Percentiles rank a stretch among this genome's conserved stretches.
Evolutionary conservation across 208 protist species (phyloP).

Genomic region (Trichomonas vaginalis): DNA sequence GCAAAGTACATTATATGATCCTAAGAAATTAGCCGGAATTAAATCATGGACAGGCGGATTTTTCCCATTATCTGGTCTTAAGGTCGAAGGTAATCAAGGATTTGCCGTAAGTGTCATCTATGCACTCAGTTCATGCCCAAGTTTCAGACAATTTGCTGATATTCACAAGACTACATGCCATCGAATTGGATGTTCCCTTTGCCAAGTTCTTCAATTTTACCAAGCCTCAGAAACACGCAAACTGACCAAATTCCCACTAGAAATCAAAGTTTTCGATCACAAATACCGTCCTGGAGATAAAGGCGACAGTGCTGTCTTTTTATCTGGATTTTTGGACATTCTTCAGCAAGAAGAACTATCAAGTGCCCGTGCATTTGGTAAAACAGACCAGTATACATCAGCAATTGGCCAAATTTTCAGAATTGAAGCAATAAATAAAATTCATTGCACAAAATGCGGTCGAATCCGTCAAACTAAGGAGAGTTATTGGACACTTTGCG

Average conservation of each 20-base stretch:
- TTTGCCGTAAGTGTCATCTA: background rate
- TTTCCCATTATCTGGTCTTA: background rate
- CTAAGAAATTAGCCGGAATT: background rate
- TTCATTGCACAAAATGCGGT: background rate
- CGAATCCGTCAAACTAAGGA: background rate
- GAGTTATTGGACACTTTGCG: background rate
- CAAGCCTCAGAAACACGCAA: background rate
- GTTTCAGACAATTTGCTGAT: background rate
- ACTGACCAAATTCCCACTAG: background rate
- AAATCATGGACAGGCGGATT: background rate
- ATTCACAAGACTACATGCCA: background rate
- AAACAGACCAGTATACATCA: background rate
- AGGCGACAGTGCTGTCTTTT: background rate
- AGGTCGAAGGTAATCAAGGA: background rate
- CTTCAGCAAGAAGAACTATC: background rate
- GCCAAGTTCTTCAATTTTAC: background rate
- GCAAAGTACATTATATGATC: background rate
- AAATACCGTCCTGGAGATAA: background rate
- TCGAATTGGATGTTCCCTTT: background rate
- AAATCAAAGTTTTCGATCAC: background rate
- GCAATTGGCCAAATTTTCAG: slow-evolving; percentile 1
- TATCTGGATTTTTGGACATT: background rate
- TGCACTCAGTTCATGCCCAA: background rate
- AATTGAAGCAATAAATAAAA: background rate
- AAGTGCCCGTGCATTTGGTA: background rate